These are phyloP conservation scores for Ceratobasidium sp. DNA, from an alignment of 1,284 basidiomycete species.

Conservation along the genomic window DNA sequence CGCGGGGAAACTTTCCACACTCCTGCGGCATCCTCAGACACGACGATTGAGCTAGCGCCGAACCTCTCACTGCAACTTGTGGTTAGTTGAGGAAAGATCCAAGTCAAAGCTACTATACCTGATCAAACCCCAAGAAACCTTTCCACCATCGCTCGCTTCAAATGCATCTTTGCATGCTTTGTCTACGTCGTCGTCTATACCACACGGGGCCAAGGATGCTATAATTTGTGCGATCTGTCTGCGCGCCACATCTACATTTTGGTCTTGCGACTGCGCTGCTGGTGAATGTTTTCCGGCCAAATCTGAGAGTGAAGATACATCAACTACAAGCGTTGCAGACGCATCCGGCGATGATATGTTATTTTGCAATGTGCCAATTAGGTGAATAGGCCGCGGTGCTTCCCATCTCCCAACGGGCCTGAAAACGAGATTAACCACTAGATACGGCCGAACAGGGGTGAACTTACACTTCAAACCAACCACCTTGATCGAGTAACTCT, in stretches of 20 bases:
- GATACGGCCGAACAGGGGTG: background rate
- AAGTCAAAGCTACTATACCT: background rate
- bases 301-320: slow-evolving; percentile 23
- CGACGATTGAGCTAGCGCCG: slow-evolving; percentile 26
- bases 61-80: slow-evolving; percentile 1
- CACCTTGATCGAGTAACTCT: slow-evolving; percentile 70
- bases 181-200: slow-evolving; percentile 65
- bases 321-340: slow-evolving; percentile 32
- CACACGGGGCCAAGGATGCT: slow-evolving; percentile 55
- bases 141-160: slow-evolving; percentile 52
- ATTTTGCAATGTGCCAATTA: slow-evolving; percentile 14
- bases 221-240: slow-evolving; percentile 47
- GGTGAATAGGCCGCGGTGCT: slow-evolving; percentile 24
- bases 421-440: background rate
- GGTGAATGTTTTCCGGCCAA: background rate
- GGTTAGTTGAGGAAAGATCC: background rate
- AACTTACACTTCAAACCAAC: slow-evolving; percentile 73
- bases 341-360: slow-evolving; percentile 27
- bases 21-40: slow-evolving; percentile 45
- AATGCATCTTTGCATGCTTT: slow-evolving; percentile 48
- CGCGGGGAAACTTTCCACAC: slow-evolving; percentile 73
- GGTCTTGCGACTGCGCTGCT: background rate
- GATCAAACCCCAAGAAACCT: slow-evolving; percentile 26
- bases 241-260: background rate
- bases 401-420: slow-evolving; percentile 38